These are phyloP conservation scores for Clavispora vitiphila DNA, from an alignment of 805 yeast genomes.

Conservation along the genomic window DNA sequence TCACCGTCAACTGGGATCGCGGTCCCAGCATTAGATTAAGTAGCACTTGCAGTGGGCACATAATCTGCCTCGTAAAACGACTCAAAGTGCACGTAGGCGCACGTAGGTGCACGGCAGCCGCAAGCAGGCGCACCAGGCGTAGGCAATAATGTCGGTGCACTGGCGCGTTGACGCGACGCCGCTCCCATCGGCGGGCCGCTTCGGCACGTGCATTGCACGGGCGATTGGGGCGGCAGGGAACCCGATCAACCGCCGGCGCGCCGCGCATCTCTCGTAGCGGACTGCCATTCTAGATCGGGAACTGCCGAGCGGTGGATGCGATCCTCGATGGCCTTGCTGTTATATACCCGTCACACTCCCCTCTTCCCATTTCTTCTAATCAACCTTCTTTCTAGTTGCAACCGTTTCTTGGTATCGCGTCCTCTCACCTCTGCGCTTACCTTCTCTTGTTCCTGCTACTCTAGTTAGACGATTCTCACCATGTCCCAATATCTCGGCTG, in stretches of 20 bases:
- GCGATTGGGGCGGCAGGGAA: not conserved
- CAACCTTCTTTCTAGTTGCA: not conserved
- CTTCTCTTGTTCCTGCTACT: not conserved
- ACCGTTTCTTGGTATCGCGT: not conserved
- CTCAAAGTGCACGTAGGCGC: too few species aligned
- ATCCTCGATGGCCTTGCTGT: not conserved
- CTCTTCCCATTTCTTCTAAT: not conserved
- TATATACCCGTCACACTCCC: not conserved
- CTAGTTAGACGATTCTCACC: not conserved
- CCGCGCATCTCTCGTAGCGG: not conserved
- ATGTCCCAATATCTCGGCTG: constrained; percentile 46
- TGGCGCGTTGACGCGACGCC: too few species aligned
- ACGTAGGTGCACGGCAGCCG: too few species aligned
- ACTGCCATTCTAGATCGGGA: not conserved
- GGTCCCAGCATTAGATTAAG: too few species aligned
- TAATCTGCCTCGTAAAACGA: too few species aligned
- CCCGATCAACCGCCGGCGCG: not conserved
- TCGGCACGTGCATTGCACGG: not conserved
- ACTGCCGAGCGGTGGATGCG: not conserved
- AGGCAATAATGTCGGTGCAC: too few species aligned
- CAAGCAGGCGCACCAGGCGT: too few species aligned
- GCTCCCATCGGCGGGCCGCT: too few species aligned
- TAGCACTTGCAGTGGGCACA: too few species aligned
- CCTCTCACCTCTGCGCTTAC: constrained; percentile 1
- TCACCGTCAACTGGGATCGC: too few species aligned